Evolutionary conservation across 2,329 filamentous ascomycete species (phyloP), one percentile per base, ranked within the genome.

Genomic region (Nemania sp.): DNA sequence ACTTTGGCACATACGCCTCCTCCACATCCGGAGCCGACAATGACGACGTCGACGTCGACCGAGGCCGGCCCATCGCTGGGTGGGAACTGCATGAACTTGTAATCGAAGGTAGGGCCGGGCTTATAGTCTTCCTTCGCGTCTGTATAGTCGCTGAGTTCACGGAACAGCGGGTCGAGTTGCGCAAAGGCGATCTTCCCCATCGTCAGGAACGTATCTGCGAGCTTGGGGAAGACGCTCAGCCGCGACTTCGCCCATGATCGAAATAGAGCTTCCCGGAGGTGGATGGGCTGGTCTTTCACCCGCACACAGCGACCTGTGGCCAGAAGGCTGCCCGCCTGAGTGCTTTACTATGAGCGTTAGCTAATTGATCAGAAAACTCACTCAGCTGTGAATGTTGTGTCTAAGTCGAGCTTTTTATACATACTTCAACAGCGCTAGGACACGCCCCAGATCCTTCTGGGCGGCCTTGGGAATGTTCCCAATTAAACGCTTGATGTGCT

Each of bases 41-140:
- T 80, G 14, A 90, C 79, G 0, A 90, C 84, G 69, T 97, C 93
- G 0, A 89, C 87, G 49, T 91, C 83, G 33, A 95, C 74, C 3
- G 79, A 77, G 58, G 86, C 83, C 0, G 82, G 75, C 4, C 76
- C 58, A 4, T 65, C 60, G n/a, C 62, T 59, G 5, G 66, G 68
- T 2, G 67, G 70, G 60, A 87, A 76, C 64, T 89, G 84, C 40
- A 88, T 65, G 62, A 90, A 90, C 0, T 76, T 68, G 65, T 81
- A 89, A 30, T 80, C 73, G 54, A 79, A 82, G 3, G 75, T 75
- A 31, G 77, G 72, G 2, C 75, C 79, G 0, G 80, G 73, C 41
- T 73, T 73, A 74, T 80, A 82, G 57, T 75, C 69, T 2, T 67
- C 61, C 1, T 84, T 83, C 5, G 79, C 72, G 43, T 82, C 77